A percentile compares a stretch with the other conserved stretches of the same genome.
These are phyloP conservation scores for Suillus plorans DNA, from an alignment of 768 basidiomycete species.

Conservation along the genomic window DNA sequence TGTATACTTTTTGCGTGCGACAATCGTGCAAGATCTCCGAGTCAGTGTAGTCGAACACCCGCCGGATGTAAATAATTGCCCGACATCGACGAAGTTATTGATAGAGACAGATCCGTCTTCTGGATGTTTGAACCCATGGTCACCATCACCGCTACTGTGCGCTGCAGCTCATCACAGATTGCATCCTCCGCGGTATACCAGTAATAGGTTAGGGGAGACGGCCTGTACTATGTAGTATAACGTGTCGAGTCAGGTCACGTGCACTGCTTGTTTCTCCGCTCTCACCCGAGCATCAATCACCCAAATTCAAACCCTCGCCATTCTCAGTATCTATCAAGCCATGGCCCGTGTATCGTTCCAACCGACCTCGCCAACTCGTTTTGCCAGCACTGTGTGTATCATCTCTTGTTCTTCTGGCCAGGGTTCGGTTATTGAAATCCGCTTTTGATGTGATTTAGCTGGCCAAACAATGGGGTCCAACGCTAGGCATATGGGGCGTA, in stretches of 20 bases:
- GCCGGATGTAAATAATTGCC: too few species aligned
- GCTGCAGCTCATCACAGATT: not conserved
- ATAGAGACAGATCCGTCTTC: not conserved
- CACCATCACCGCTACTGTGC: not conserved
- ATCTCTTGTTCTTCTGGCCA: slow-evolving; percentile 1
- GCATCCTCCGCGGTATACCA: not conserved
- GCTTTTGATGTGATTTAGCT: slow-evolving; percentile 31
- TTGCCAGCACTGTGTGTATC: slow-evolving; percentile 39
- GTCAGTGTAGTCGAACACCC: too few species aligned
- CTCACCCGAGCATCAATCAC: slow-evolving; percentile 4
- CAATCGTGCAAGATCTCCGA: not conserved
- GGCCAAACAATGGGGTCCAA: slow-evolving; percentile 57
- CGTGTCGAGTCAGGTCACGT: slow-evolving; percentile 15
- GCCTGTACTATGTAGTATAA: not conserved
- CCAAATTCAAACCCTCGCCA: not conserved
- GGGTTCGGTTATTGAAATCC: not conserved
- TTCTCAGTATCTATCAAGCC: slow-evolving; percentile 19
- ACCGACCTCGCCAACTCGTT: slow-evolving; percentile 36
- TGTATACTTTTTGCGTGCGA: not conserved
- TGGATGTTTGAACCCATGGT: not conserved
- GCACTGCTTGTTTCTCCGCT: slow-evolving; percentile 9
- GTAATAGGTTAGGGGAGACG: not conserved
- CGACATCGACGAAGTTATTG: not conserved
- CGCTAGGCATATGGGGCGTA: slow-evolving; percentile 68
- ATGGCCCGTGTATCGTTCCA: slow-evolving; percentile 48